Evolutionary conservation across 345 rosid species (phyloP).

Genomic region (thale cress (Arabidopsis thaliana)): TAIR10.1 NC_003076.8:2365001-2365500

Average conservation of each 20-base stretch:
- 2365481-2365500: constrained; percentile 41
- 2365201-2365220: constrained; percentile 66
- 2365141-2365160: constrained; percentile 53
- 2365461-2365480: constrained; percentile 42
- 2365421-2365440: constrained; percentile 97
- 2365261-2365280: not conserved
- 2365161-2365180: constrained; percentile 64
- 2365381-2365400: constrained; percentile 70
- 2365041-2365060: constrained; percentile 87
- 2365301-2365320: too few relatives aligned
- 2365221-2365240: constrained; percentile 60
- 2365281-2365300: not conserved
- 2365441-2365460: constrained; percentile 67
- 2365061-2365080: constrained; percentile 71
- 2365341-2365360: constrained; percentile 48
- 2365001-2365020: constrained; percentile 58
- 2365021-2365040: constrained; percentile 50
- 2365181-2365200: constrained; percentile 60
- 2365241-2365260: not conserved
- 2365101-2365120: constrained; percentile 64
- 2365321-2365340: not conserved
- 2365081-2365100: constrained; percentile 62
- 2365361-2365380: constrained; percentile 81
- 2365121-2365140: constrained; percentile 80
- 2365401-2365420: constrained; percentile 71